phyloP scores from a whole-genome alignment of 768 basidiomycete genomes.

The Termitomyces sp. region DNA sequence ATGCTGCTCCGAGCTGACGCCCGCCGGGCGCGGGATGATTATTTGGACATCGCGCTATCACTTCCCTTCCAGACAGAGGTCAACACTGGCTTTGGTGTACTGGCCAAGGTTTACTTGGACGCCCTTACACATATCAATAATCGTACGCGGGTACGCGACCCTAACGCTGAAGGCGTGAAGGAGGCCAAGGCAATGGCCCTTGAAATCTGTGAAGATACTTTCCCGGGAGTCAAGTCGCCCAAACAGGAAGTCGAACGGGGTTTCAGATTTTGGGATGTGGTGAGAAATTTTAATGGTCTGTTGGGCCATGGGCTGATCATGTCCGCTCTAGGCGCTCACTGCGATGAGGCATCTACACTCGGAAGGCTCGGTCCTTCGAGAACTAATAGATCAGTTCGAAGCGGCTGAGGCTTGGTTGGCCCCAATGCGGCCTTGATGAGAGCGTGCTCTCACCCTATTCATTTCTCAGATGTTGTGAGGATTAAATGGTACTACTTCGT shows the following conservation, averaged over 20 bases:
- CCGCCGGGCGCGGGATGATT: constrained; percentile 79
- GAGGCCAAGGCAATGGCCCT: constrained; percentile 85
- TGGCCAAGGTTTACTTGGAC: constrained; percentile 95
- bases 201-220: constrained; percentile 90
- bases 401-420: constrained; percentile 91
- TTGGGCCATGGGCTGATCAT: constrained; percentile 1
- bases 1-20: constrained; percentile 91
- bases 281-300: constrained; percentile 37
- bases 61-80: constrained; percentile 94
- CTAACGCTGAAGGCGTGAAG: constrained; percentile 70
- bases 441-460: not conserved
- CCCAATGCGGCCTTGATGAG: constrained; percentile 77
- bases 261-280: constrained; percentile 98
- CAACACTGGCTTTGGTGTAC: constrained; percentile 96
- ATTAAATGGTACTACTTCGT: not conserved
- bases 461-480: constrained; percentile 1
- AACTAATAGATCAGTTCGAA: constrained; percentile 94
- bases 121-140: constrained; percentile 86
- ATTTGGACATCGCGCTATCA: constrained; percentile 87
- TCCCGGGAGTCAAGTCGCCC: constrained; percentile 85
- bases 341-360: constrained; percentile 88
- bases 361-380: constrained; percentile 73
- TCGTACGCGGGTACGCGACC: constrained; percentile 68
- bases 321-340: constrained; percentile 57
- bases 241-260: constrained; percentile 90